These are phyloP conservation scores for Hortiboletus rubellus DNA, from an alignment of 1,284 basidiomycete species.

Conservation along the genomic window DNA sequence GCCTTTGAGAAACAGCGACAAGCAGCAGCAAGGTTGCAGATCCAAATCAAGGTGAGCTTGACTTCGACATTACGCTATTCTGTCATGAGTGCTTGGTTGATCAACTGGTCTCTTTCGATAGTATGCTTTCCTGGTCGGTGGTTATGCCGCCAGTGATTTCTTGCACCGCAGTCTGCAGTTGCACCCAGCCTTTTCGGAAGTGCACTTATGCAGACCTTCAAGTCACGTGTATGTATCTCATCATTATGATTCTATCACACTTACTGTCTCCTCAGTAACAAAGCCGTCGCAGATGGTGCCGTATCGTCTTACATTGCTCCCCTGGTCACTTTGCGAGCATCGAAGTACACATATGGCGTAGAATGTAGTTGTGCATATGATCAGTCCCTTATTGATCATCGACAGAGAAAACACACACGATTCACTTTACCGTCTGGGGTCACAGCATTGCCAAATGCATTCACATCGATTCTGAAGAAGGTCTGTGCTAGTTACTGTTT, in stretches of 20 bases:
- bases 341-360: conserved; percentile 45
- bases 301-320: conserved; percentile 3
- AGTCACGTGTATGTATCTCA: conserved; percentile 35
- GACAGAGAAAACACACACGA: conserved; percentile 16
- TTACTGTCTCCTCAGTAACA: conserved; percentile 41
- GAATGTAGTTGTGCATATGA: conserved; percentile 29
- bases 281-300: conserved; percentile 41
- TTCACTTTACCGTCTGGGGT: conserved; percentile 14
- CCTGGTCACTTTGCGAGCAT: neutral
- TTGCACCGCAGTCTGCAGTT: conserved; percentile 40
- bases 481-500: conserved; percentile 10
- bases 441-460: conserved; percentile 21
- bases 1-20: conserved; percentile 37
- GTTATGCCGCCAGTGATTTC: conserved; percentile 51
- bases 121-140: conserved; percentile 37
- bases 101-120: neutral
- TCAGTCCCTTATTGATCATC: conserved; percentile 35
- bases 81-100: neutral
- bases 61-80: neutral
- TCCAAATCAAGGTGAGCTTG: conserved; percentile 14
- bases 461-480: conserved; percentile 33
- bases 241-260: neutral
- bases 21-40: conserved; percentile 16
- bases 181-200: conserved; percentile 7
- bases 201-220: conserved; percentile 38